phyloP scores from a whole-genome alignment of 2,329 filamentous ascomycete genomes.

The Aspergillaceae sp. region DNA sequence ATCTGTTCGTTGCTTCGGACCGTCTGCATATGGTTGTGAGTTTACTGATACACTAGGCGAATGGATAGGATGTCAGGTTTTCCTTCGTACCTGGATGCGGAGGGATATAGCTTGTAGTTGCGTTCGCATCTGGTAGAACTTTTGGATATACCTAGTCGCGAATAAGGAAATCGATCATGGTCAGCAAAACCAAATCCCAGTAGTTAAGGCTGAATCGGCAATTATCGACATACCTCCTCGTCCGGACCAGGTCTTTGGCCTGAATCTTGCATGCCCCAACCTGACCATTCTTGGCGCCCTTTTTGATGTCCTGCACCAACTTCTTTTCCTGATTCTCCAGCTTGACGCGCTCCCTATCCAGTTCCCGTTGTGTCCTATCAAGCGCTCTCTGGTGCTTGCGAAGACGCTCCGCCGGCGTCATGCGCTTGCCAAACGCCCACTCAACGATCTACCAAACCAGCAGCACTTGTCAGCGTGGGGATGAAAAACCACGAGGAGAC shows the following conservation, averaged over 20 bases:
- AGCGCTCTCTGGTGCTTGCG: constrained; percentile 81
- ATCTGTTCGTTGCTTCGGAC: constrained; percentile 98
- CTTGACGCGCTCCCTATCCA: constrained; percentile 90
- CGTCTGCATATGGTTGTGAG: constrained; percentile 50
- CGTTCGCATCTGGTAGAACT: constrained; percentile 97
- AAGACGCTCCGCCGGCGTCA: constrained; percentile 70
- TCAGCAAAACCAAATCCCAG: neutral
- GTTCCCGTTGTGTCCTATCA: constrained; percentile 92
- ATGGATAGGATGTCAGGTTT: neutral
- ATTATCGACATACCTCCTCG: constrained; percentile 53
- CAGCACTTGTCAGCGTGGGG: constrained; percentile 6
- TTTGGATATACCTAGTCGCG: constrained; percentile 70
- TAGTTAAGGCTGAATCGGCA: no score
- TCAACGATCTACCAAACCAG: constrained; percentile 64
- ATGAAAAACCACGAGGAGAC: neutral
- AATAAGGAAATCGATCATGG: constrained; percentile 1
- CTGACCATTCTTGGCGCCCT: constrained; percentile 94
- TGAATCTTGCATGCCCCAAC: constrained; percentile 99
- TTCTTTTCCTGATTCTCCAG: constrained; percentile 99
- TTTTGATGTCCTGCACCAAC: constrained; percentile 90
- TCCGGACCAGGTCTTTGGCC: constrained; percentile 91
- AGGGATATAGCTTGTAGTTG: constrained; percentile 93
- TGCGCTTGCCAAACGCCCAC: constrained; percentile 98
- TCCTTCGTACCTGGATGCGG: constrained; percentile 66
- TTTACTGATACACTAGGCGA: neutral